A percentile compares a stretch with the other conserved stretches of the same genome.
Conservation (phyloP, 192 early-diverging fungal species). For the Podila clonocystis region DNA sequence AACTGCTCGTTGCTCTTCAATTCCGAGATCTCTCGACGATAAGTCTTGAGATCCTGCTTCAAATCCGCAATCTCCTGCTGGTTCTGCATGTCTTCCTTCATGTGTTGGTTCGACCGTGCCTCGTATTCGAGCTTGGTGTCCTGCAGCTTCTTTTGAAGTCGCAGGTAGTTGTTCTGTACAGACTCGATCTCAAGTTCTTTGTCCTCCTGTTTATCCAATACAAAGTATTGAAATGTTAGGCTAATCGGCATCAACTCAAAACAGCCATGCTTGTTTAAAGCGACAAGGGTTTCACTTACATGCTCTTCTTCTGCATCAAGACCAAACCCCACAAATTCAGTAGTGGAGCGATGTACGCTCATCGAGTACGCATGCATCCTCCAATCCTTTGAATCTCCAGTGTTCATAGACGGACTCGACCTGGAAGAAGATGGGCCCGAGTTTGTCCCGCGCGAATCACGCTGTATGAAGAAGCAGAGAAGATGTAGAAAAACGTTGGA, state of each 20-base stretch:
- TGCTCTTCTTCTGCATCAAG: constrained; percentile 23
- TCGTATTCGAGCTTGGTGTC: constrained; percentile 29
- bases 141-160: constrained; percentile 25
- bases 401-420: constrained; percentile 9
- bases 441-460: constrained; percentile 20
- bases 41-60: constrained; percentile 21
- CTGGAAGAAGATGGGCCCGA: constrained; percentile 21
- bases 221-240: not conserved
- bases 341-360: constrained; percentile 11
- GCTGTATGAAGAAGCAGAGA: constrained; percentile 7
- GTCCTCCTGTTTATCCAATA: not conserved
- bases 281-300: constrained; percentile 10
- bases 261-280: too few species aligned
- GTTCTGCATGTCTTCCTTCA: constrained; percentile 25
- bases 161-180: constrained; percentile 18
- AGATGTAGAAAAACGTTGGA: not conserved
- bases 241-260: not conserved
- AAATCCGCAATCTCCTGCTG: constrained; percentile 34
- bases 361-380: too few species aligned
- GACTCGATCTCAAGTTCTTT: constrained; percentile 18
- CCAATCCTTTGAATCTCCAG: constrained; percentile 18
- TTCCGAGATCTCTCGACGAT: constrained; percentile 21
- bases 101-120: constrained; percentile 31
- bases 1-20: constrained; percentile 22
- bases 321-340: constrained; percentile 34